Evolutionary conservation across 768 basidiomycete genomes (phyloP).

Genomic region (Mycena latifolia): DNA sequence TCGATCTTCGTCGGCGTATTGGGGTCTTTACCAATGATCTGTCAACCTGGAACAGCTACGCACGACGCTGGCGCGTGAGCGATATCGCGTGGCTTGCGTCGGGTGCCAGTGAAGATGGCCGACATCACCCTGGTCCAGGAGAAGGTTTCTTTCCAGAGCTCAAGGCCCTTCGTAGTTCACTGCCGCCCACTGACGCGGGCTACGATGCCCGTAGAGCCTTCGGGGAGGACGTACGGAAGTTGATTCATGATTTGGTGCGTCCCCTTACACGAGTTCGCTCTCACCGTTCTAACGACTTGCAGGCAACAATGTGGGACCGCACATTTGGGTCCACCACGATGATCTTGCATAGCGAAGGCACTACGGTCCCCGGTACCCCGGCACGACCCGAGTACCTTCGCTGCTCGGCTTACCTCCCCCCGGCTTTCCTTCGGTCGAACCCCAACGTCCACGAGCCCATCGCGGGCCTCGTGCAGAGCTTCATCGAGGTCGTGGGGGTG

Average conservation of each 20-base stretch:
- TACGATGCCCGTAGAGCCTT: neutral
- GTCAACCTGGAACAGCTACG: neutral
- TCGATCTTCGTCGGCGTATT: neutral
- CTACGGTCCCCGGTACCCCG: neutral
- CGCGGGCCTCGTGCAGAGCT: constrained; percentile 9
- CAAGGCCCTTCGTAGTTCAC: neutral
- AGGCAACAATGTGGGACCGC: constrained; percentile 20
- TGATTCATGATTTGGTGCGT: constrained; percentile 8
- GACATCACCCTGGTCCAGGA: neutral
- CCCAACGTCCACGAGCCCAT: neutral
- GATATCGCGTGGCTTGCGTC: constrained; percentile 9
- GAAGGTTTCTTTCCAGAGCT: constrained; percentile 2
- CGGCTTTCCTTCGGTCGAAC: neutral
- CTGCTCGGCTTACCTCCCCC: constrained; percentile 6
- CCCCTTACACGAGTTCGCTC: neutral
- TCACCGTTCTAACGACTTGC: too few relatives aligned
- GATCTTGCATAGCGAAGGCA: constrained; percentile 21
- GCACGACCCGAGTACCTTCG: constrained; percentile 8
- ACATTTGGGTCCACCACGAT: constrained; percentile 14
- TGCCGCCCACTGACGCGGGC: neutral
- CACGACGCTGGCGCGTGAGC: neutral
- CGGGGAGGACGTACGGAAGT: neutral
- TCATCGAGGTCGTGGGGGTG: constrained; percentile 17
- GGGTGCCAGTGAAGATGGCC: neutral
- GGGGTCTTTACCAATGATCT: neutral